Evolutionary conservation across 768 basidiomycete species (phyloP), one percentile per base, ranked within the genome.

Genomic region (Goffeauzyma gilvescens): DNA sequence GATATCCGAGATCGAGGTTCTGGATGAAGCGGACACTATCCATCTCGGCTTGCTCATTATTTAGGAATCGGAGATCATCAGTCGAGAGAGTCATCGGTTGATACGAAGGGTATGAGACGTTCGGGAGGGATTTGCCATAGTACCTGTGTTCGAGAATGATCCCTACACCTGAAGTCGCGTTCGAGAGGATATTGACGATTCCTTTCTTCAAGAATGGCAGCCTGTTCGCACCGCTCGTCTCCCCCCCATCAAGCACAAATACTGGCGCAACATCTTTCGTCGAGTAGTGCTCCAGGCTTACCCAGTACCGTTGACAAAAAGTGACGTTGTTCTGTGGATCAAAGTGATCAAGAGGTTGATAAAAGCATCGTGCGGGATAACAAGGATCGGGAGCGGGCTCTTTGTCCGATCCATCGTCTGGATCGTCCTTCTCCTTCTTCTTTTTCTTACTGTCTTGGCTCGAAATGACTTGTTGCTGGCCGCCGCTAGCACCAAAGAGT

Each of bases 241-340:
- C 90, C 13, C 90, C 90, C 1, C 84, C 85, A 61, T 95, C 90
- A 17, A 95, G 65, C 2, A 95, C 74, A 51, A 85, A 78, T 17
- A 95, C 83, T 0, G 89, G 90, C 2, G 76, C 81, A 32, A 76
- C 75, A 2, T 70, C 49, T 42, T 72, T 68, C 35, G 26, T 21
- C 2, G 22, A 13, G 62, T 89, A 95, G 60, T 83, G 76, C 25
- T 81, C 72, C 15, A 74, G 73, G 56, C 78, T 87, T 27, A 89
- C 69, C 90, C 90, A 98, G 63, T 85, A 98, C 15, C 90, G 72
- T 57, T 96, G 87, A 39, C 71, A 65, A 65, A 83, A 95, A 0
- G 76, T 81, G 32, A 73, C 71, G 32, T 67, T 65, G 65, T 48
- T 31, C 10, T 67, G 58, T 26, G 67, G 67, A 49, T 70, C 66